Base-by-base conservation (phyloP, 2,329 filamentous ascomycete species). In the Apiospora kogelbergensis region DNA sequence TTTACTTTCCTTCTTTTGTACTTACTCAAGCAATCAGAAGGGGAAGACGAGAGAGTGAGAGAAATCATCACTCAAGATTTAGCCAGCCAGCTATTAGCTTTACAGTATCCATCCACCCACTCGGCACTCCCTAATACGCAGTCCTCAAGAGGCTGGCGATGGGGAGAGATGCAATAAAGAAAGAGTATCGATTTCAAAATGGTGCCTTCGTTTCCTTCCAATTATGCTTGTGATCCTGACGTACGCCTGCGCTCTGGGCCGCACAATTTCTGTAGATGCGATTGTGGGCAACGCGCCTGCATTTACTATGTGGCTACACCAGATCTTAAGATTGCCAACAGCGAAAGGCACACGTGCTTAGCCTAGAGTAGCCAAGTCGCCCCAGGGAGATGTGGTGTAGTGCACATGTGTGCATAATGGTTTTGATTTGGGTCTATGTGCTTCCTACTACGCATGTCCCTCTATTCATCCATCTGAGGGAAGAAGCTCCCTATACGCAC, bases 11-110 rank as follows among this genome's bases (percentile, higher is more conserved):
- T 42, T 42, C 11, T 13, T 42, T 45, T n/a, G 5, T 45, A 6
- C 42, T 7, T 60, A 37, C 9, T 9, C 20, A 37, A 6, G 30
- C 30, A 37, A 60, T n/a, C 53, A 60, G 20, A 60, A 20, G 20
- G 53, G 26, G 30, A n/a, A 9, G 53, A 60, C 1, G 24, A 41
- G 33, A 53, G 45, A 33, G 40, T 15, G 11, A 20, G 63, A 65
- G 53, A 60, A 30, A 37, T 60, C 48, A 9, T 60, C 30, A 37
- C 26, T 57, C 30, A n/a, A 37, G 53, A 60, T 37, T 37, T 11
- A 60, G 53, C 30, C 53, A 60, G 53, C 53, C 53, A 60, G 53
- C 53, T 60, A 60, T 60, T 60, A 37, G 26, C 53, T 37, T 37
- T 60, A 60, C 30, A 60, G 53, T 60, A 60, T 20, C 30, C 20